Evolutionary conservation across 2,329 filamentous ascomycete species (phyloP), one percentile per base, ranked within the genome.

Genomic region (Aspergillus novoparasiticus): DNA sequence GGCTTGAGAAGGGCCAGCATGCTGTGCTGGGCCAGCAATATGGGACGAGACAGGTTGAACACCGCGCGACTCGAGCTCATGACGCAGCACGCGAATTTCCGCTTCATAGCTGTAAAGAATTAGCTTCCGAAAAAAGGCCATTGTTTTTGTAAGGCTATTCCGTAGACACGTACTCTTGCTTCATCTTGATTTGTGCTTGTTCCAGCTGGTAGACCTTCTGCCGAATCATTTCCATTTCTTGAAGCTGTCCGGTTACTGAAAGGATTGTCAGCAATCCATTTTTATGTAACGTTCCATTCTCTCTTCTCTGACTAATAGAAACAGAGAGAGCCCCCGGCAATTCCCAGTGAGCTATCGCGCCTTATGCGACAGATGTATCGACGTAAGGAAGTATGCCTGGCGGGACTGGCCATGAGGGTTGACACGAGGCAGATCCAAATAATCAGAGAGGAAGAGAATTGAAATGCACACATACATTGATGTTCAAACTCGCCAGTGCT

Each of bases 151-250:
- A 19, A 21, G 43, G 43, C 48, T 56, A 39, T 66, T 41, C 8
- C 21, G 32, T 60, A 48, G 57, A 58, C 61, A 81, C 90, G 76
- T 84, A 98, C 94, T 97, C 96, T 79, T 89, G 86, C 83, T 98
- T 98, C 74, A 97, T 88, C 59, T 87, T 88, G 72, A 94, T 86
- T 74, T 98, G 95, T 56, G 90, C 88, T 76, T 96, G 93, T 79
- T 99, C 95, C 78, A 99, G 88, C 71, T 92, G 88, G 75, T 93
- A 97, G 64, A 99, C 92, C 80, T 97, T 97, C 76, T 94, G 90
- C 67, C 94, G 87, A 57, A 99, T 93, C 74, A 97, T 87, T 76
- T 97, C 92, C 86, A 98, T 95, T 81, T 99, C 95, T 74, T 94
- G 90, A 68, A 97, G 90, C 78, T 99, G 95, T 57, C 89, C 87